Percentiles rank a stretch among this genome's conserved stretches.
Conservation (phyloP, 306 rosid genomes). For the Pyrus bretschneideri region DNA sequence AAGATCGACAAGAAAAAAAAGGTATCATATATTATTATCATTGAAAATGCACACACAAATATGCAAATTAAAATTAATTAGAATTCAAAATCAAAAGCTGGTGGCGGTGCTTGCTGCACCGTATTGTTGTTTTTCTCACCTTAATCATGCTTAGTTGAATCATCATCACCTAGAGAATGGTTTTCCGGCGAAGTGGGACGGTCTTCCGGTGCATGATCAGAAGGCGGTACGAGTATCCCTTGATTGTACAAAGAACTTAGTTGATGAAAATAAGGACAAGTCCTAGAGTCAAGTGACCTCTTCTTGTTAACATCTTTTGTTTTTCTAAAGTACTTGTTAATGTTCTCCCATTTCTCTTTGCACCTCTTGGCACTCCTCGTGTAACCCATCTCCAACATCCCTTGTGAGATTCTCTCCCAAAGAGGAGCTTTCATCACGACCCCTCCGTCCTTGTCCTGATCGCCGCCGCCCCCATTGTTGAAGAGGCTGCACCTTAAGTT, state of each 20-base stretch:
- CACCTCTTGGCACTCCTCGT: conserved; percentile 83
- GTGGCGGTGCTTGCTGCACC: conserved; percentile 19
- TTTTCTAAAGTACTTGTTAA: conserved; percentile 82
- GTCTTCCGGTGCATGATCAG: conserved; percentile 25
- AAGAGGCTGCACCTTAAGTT: conserved; percentile 53
- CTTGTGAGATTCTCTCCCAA: conserved; percentile 92
- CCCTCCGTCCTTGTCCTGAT: conserved; percentile 21
- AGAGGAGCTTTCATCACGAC: conserved; percentile 42
- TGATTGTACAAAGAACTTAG: conserved; percentile 50
- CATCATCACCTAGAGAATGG: neutral
- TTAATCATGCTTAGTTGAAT: conserved; percentile 27
- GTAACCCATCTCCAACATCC: conserved; percentile 71
- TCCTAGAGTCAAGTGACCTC: conserved; percentile 75
- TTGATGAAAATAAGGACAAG: conserved; percentile 86
- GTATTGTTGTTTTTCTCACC: conserved; percentile 38
- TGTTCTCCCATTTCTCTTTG: conserved; percentile 94
- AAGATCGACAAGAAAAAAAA: neutral
- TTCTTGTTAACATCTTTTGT: conserved; percentile 65
- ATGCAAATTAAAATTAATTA: conserved; percentile 32
- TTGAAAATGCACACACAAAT: conserved; percentile 12
- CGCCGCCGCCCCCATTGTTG: conserved; percentile 9
- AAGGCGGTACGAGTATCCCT: conserved; percentile 32
- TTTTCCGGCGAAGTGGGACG: conserved; percentile 7
- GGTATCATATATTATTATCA: conserved; percentile 4
- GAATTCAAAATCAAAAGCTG: conserved; percentile 61